These are phyloP conservation scores for Clonostachys byssicola DNA, from an alignment of 2,329 filamentous ascomycete species.

Conservation along the genomic window DNA sequence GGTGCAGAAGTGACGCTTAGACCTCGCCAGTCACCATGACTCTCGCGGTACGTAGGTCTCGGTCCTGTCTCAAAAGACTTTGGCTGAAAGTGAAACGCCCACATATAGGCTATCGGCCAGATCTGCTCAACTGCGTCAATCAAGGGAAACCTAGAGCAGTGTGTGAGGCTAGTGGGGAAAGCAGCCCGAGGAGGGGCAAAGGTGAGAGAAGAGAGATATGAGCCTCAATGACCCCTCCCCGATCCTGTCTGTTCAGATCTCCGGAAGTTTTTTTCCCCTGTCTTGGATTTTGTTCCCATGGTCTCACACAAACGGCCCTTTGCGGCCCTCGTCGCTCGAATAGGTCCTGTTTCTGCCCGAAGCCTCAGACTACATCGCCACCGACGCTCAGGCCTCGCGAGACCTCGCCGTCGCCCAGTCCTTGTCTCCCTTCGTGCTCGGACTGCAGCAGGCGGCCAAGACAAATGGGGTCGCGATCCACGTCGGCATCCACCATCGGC, in stretches of 20 bases:
- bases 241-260: background rate
- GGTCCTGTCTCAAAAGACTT: no score
- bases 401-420: conserved; percentile 64
- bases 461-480: conserved; percentile 66
- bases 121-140: conserved; percentile 81
- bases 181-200: conserved; percentile 75
- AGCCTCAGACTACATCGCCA: conserved; percentile 83
- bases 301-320: no score
- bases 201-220: conserved; percentile 45
- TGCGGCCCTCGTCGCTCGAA: no score
- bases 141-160: conserved; percentile 75
- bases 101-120: conserved; percentile 76
- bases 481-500: conserved; percentile 76
- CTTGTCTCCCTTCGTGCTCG: conserved; percentile 69
- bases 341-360: conserved; percentile 87
- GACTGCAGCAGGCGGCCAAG: conserved; percentile 65
- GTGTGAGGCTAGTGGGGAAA: conserved; percentile 65
- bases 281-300: no score
- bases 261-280: no score
- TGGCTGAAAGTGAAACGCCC: background rate
- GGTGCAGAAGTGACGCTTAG: no score
- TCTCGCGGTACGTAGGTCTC: background rate
- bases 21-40: background rate
- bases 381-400: conserved; percentile 62
- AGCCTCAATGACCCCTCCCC: conserved; percentile 4